phyloP scores from a whole-genome alignment of 1,284 basidiomycete genomes.

The Ceratobasidium sp. region DNA sequence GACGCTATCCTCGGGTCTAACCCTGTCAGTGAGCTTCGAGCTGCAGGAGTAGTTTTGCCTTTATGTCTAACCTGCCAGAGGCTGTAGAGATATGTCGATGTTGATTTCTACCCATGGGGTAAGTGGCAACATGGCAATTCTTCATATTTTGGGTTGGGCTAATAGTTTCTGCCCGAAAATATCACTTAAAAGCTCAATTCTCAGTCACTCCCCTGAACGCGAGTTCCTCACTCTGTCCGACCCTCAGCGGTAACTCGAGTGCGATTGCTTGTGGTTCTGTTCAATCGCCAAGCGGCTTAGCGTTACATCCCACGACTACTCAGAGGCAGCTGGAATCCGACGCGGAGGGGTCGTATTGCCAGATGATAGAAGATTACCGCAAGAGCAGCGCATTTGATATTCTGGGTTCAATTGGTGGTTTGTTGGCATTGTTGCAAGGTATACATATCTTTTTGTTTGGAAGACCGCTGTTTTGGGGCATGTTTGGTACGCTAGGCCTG shows the following conservation, averaged over 20 bases:
- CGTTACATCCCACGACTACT: background rate
- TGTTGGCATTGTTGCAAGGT: too few relatives aligned
- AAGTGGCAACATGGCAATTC: background rate
- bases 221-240: background rate
- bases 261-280: background rate
- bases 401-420: conserved; percentile 25
- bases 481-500: conserved; percentile 1
- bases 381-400: background rate
- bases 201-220: background rate
- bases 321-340: background rate
- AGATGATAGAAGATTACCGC: conserved; percentile 27
- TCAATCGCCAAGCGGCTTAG: background rate
- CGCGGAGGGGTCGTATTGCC: background rate
- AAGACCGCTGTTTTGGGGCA: conserved; percentile 27
- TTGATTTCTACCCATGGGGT: background rate
- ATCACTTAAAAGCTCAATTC: background rate
- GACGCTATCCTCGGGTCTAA: background rate
- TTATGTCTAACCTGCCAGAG: too few relatives aligned
- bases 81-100: background rate
- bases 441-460: conserved; percentile 29
- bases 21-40: background rate
- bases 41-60: background rate
- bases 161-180: background rate
- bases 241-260: background rate
- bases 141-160: too few relatives aligned